A percentile compares a stretch with the other conserved stretches of the same genome.
Conservation (phyloP, 352 stramenopile genomes). For the Phytophthora sp. region DNA sequence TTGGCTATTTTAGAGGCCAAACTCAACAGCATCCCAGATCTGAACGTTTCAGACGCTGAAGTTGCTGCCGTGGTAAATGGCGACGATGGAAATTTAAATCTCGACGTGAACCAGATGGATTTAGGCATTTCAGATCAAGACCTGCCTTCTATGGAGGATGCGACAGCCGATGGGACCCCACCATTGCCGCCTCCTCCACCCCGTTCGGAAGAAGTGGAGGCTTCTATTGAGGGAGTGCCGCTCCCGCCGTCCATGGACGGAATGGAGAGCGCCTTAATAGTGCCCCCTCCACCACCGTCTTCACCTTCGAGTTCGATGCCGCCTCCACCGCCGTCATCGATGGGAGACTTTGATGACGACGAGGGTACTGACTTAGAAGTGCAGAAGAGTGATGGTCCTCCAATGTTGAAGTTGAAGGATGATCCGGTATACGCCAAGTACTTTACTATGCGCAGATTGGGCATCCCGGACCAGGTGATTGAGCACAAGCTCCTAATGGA, state of each 20-base stretch:
- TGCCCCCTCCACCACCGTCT: constrained; percentile 31
- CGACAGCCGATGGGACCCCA: constrained; percentile 37
- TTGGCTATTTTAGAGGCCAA: constrained; percentile 88
- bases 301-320: constrained; percentile 25
- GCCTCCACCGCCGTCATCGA: constrained; percentile 36
- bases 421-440: constrained; percentile 86
- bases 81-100: constrained; percentile 7
- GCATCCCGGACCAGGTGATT: constrained; percentile 77
- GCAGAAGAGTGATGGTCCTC: constrained; percentile 25
- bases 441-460: constrained; percentile 82
- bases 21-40: constrained; percentile 83
- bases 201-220: constrained; percentile 29
- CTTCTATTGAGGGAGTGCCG: constrained; percentile 24
- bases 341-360: constrained; percentile 40
- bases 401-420: constrained; percentile 84
- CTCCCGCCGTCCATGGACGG: constrained; percentile 30
- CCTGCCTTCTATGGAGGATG: constrained; percentile 61
- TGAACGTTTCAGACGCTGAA: constrained; percentile 69
- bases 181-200: constrained; percentile 60
- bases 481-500: constrained; percentile 85
- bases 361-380: constrained; percentile 26
- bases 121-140: constrained; percentile 76
- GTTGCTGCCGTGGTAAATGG: constrained; percentile 45
- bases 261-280: constrained; percentile 35
- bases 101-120: constrained; percentile 35